Base-by-base conservation (phyloP, 306 rosid species). In the Coriaria nepalensis region DNA sequence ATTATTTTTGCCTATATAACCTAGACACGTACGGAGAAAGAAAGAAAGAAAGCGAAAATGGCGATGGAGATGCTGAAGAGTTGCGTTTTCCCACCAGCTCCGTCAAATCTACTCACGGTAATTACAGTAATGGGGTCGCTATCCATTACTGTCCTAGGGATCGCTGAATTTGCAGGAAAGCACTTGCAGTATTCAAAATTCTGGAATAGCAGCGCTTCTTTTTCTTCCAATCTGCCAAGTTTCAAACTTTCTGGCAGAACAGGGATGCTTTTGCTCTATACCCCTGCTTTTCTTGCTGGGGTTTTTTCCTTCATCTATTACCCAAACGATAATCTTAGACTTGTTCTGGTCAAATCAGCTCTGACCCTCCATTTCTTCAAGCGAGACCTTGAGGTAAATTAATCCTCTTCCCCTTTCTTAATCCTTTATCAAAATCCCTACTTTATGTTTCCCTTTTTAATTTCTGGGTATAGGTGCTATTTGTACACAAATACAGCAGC, bases 401-500 rank as follows among this genome's bases (percentile, higher is more conserved):
- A 13, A 40, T n/a, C 13, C 8, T 29, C 32, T 36, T 51, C 12
- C 13, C 47, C 43, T 10, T 5, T 35, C 9, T 2, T 7, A 8
- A 5, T 1, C 0, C 33, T 15, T 32, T 4, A 36, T 6, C 37
- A 15, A 2, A 29, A 4, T 6, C 20, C 7, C 10, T 4, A 6
- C 52, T 20, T 20, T 20, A 20, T 20, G 29, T 20, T 20, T 20
- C 29, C 29, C 29, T 20, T 20, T 20, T 20, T 20, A 1, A 1
- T 20, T 20, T 0, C n/a, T 50, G n/a, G n/a, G 5, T 67, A 41
- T 37, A 87, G 94, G 93, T 76, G 47, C 43, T 71, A 9, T 80
- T 78, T 66, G 59, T 87, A 43, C 96, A 80, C 71, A 80, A 63
- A 45, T 80, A 71, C 39, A 78, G 93, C 43, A 79, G 87, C 5